These are phyloP conservation scores for Rosa lucieae DNA, from an alignment of 306 rosid species.

Conservation along the genomic window DNA sequence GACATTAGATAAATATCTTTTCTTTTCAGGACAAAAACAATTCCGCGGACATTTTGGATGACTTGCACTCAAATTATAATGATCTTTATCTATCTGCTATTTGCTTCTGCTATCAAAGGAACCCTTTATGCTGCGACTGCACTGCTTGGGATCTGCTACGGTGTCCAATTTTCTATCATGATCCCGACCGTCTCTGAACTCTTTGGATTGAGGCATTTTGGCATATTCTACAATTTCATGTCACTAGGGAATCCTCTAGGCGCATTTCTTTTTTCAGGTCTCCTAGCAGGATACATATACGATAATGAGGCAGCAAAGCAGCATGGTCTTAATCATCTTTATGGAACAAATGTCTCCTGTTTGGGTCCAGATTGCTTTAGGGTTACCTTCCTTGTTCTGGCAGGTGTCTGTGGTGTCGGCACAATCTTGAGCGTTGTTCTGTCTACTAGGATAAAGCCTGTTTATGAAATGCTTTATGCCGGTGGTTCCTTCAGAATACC, in stretches of 20 bases:
- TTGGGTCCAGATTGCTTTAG: slow-evolving; percentile 70
- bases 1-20: not conserved
- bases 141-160: slow-evolving; percentile 73
- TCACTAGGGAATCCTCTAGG: slow-evolving; percentile 73
- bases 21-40: slow-evolving; percentile 53
- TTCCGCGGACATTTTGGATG: slow-evolving; percentile 82
- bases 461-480: slow-evolving; percentile 72
- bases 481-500: slow-evolving; percentile 81
- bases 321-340: slow-evolving; percentile 30
- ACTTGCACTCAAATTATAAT: slow-evolving; percentile 61
- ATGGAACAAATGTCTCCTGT: slow-evolving; percentile 41
- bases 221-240: slow-evolving; percentile 62
- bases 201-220: slow-evolving; percentile 74
- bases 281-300: slow-evolving; percentile 68
- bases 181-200: slow-evolving; percentile 87
- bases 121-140: slow-evolving; percentile 63
- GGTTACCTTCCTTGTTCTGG: slow-evolving; percentile 62
- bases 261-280: slow-evolving; percentile 73
- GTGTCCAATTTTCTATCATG: slow-evolving; percentile 69
- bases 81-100: slow-evolving; percentile 57
- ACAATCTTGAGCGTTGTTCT: slow-evolving; percentile 51
- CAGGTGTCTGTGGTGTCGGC: slow-evolving; percentile 59
- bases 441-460: slow-evolving; percentile 61
- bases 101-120: slow-evolving; percentile 59
- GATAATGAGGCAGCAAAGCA: slow-evolving; percentile 74